phyloP scores from a whole-genome alignment of 2,329 filamentous ascomycete species.

The Diaporthe nobilis region DNA sequence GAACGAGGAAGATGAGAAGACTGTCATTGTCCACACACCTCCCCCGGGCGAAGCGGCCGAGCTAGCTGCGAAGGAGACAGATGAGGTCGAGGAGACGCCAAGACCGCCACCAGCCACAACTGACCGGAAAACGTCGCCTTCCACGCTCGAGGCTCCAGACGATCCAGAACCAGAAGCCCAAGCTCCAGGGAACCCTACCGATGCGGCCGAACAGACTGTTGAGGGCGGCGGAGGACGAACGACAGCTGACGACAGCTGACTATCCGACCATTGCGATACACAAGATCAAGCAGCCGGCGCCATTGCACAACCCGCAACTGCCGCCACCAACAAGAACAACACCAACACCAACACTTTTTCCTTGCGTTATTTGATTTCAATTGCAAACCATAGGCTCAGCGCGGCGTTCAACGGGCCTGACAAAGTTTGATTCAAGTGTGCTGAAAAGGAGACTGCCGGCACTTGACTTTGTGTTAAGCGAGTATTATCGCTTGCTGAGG shows the following conservation, averaged over 20 bases:
- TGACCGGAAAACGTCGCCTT: slow-evolving; percentile 39
- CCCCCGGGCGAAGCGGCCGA: slow-evolving; percentile 48
- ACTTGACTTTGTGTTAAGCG: not conserved
- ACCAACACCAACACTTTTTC: slow-evolving; percentile 35
- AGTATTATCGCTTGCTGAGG: not conserved
- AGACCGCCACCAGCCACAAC: slow-evolving; percentile 50
- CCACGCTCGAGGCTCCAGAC: slow-evolving; percentile 45
- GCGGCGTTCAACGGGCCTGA: slow-evolving; percentile 40
- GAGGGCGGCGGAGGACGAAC: not conserved
- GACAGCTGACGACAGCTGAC: slow-evolving; percentile 10
- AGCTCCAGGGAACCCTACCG: not conserved
- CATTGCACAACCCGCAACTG: not conserved
- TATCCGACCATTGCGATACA: slow-evolving; percentile 23
- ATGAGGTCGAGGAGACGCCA: slow-evolving; percentile 60
- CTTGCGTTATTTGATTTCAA: slow-evolving; percentile 35
- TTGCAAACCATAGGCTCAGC: slow-evolving; percentile 38
- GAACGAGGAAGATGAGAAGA: slow-evolving; percentile 43
- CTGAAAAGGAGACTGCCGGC: slow-evolving; percentile 18
- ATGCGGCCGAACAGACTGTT: not conserved
- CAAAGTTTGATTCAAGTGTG: slow-evolving; percentile 31
- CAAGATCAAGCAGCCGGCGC: not conserved
- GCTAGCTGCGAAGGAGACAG: slow-evolving; percentile 36
- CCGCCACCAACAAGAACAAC: slow-evolving; percentile 5
- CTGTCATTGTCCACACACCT: slow-evolving; percentile 47
- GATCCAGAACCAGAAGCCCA: slow-evolving; percentile 44